phyloP scores from a whole-genome alignment of 1,284 basidiomycete genomes.

The Bjerkandera adusta region DNA sequence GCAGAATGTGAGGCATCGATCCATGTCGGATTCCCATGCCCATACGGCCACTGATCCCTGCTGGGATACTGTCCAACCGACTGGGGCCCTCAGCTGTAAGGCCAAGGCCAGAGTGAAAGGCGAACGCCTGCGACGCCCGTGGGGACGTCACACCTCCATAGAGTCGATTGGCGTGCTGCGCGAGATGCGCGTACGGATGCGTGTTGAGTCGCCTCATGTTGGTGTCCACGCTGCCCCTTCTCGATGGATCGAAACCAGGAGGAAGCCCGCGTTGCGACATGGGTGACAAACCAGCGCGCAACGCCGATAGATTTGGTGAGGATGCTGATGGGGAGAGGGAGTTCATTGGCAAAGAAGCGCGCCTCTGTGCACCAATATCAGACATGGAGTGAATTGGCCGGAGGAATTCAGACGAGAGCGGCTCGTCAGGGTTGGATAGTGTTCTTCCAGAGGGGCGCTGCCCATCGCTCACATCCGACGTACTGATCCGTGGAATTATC shows the following conservation, averaged over 20 bases:
- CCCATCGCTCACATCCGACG: too few species aligned
- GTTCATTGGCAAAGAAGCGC: constrained; percentile 16
- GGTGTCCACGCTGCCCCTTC: constrained; percentile 15
- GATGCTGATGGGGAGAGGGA: constrained; percentile 7
- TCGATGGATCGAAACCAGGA: constrained; percentile 11
- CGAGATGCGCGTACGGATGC: constrained; percentile 62
- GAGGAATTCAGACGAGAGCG: too few species aligned
- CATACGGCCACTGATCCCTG: constrained; percentile 16
- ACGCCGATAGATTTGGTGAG: neutral
- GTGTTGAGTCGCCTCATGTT: constrained; percentile 55
- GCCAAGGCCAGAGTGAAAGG: constrained; percentile 23
- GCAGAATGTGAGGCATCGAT: constrained; percentile 15
- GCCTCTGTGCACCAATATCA: constrained; percentile 11
- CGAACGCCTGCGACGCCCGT: too few species aligned
- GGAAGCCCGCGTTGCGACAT: constrained; percentile 1
- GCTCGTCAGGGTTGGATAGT: too few species aligned
- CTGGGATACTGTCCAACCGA: neutral
- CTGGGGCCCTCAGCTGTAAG: constrained; percentile 18
- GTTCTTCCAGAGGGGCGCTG: too few species aligned
- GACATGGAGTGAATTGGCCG: too few species aligned
- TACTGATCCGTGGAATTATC: too few species aligned
- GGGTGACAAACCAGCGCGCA: neutral
- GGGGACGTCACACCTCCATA: too few species aligned
- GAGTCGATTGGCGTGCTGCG: constrained; percentile 33
- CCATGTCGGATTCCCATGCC: constrained; percentile 10